A percentile compares a stretch with the other conserved stretches of the same genome.
Evolutionary conservation across 1,284 basidiomycete genomes (phyloP).

Genomic region (Ganoderma leucocontextum): DNA sequence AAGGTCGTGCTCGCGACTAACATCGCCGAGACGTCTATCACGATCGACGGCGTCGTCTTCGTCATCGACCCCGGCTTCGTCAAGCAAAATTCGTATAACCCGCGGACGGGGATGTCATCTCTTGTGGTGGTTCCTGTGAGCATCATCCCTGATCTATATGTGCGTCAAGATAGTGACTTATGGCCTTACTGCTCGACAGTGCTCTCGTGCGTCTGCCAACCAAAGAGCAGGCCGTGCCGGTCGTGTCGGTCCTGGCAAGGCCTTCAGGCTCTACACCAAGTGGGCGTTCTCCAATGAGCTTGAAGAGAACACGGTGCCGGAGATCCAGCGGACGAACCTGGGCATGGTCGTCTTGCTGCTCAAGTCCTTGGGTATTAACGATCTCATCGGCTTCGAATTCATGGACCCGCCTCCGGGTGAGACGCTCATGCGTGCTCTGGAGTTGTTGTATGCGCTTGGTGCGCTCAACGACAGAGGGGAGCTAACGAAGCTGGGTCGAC

Average conservation of each 20-base stretch:
- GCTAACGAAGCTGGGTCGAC: constrained; percentile 92
- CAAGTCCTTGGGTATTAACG: constrained; percentile 97
- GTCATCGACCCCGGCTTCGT: constrained; percentile 98
- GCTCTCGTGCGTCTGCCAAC: constrained; percentile 96
- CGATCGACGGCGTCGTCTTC: constrained; percentile 97
- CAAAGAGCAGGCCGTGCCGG: constrained; percentile 97
- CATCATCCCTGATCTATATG: constrained; percentile 36
- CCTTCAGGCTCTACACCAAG: constrained; percentile 97
- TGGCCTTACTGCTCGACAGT: constrained; percentile 52
- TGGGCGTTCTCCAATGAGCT: constrained; percentile 96
- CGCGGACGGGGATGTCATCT: constrained; percentile 95
- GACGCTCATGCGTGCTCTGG: constrained; percentile 95
- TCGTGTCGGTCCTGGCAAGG: constrained; percentile 97
- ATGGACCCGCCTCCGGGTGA: constrained; percentile 99
- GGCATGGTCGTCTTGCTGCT: constrained; percentile 96
- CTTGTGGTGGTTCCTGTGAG: constrained; percentile 91
- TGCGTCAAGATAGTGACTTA: neutral
- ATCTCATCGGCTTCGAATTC: constrained; percentile 98
- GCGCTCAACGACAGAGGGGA: constrained; percentile 97
- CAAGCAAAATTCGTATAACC: constrained; percentile 98
- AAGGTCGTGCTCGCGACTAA: constrained; percentile 99
- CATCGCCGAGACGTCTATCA: constrained; percentile 98
- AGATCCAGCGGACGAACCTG: constrained; percentile 97
- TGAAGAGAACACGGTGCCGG: constrained; percentile 96
- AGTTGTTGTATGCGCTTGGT: constrained; percentile 94